Percentiles rank a stretch among this genome's conserved stretches.
phyloP scores from a whole-genome alignment of 2,329 filamentous ascomycete genomes.

The Talaromyces sp. region DNA sequence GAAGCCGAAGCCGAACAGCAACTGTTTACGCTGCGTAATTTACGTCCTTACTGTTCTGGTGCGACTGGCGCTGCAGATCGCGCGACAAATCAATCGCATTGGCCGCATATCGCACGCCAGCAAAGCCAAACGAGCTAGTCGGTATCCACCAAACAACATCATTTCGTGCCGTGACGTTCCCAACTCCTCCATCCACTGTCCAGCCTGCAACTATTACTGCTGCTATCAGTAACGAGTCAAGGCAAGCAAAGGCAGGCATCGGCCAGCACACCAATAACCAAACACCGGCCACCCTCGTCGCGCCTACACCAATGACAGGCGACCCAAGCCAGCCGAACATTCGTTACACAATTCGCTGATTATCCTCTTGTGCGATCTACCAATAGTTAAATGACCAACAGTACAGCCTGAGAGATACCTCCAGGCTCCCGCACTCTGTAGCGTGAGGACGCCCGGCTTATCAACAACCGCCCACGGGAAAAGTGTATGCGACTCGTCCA shows the following conservation, averaged over 20 bases:
- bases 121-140: neutral
- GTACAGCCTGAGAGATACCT: neutral
- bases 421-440: neutral
- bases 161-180: neutral
- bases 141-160: neutral
- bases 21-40: neutral
- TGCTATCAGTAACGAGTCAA: neutral
- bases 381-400: neutral
- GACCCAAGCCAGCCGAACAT: neutral
- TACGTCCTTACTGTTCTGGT: conserved; percentile 7
- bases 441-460: neutral
- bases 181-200: neutral
- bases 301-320: neutral
- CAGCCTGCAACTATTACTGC: neutral
- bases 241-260: neutral
- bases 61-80: neutral
- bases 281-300: neutral
- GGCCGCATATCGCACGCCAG: neutral
- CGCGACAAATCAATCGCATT: neutral
- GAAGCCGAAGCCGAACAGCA: neutral
- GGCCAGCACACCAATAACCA: neutral
- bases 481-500: neutral
- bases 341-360: neutral
- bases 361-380: neutral
- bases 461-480: neutral